These are phyloP conservation scores for Xenoacremonium recifei DNA, from an alignment of 2,329 filamentous ascomycete genomes.

Conservation along the genomic window DNA sequence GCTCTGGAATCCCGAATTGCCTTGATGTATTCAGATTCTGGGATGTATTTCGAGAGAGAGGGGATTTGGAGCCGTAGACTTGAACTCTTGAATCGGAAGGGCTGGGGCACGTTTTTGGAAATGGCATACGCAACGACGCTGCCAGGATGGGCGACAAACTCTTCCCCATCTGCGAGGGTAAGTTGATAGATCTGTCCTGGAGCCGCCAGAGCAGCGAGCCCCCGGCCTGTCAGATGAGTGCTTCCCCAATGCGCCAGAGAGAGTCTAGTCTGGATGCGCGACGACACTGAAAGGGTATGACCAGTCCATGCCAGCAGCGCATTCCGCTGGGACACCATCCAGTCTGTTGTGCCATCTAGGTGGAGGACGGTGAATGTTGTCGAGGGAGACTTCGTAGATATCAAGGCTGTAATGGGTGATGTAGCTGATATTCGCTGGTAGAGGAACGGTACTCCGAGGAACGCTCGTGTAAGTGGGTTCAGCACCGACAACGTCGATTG, in stretches of 20 bases:
- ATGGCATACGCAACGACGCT: slow-evolving; percentile 91
- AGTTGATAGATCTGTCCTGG: slow-evolving; percentile 89
- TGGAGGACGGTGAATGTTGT: slow-evolving; percentile 87
- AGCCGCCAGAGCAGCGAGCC: slow-evolving; percentile 79
- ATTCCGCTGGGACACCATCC: slow-evolving; percentile 86
- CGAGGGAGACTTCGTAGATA: slow-evolving; percentile 81
- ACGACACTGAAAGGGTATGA: slow-evolving; percentile 74
- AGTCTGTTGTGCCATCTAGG: slow-evolving; percentile 91
- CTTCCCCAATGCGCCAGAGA: slow-evolving; percentile 88
- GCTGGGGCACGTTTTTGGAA: slow-evolving; percentile 68
- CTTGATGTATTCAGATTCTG: slow-evolving; percentile 70
- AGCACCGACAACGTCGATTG: slow-evolving; percentile 87
- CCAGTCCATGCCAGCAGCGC: slow-evolving; percentile 96
- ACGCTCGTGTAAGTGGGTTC: slow-evolving; percentile 75
- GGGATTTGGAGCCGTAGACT: slow-evolving; percentile 79
- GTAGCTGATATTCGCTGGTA: slow-evolving; percentile 91
- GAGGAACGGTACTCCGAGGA: slow-evolving; percentile 87
- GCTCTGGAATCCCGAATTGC: slow-evolving; percentile 68
- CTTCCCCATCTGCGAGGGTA: slow-evolving; percentile 75
- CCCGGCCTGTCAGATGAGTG: slow-evolving; percentile 83
- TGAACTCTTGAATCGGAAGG: slow-evolving; percentile 82
- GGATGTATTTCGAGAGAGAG: slow-evolving; percentile 60
- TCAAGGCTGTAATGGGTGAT: slow-evolving; percentile 81
- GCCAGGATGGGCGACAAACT: slow-evolving; percentile 87
- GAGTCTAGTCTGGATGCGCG: slow-evolving; percentile 71